Percentiles rank a stretch among this genome's conserved stretches.
These are phyloP conservation scores for Amanita fuliginea DNA, from an alignment of 768 basidiomycete genomes.

Conservation along the genomic window DNA sequence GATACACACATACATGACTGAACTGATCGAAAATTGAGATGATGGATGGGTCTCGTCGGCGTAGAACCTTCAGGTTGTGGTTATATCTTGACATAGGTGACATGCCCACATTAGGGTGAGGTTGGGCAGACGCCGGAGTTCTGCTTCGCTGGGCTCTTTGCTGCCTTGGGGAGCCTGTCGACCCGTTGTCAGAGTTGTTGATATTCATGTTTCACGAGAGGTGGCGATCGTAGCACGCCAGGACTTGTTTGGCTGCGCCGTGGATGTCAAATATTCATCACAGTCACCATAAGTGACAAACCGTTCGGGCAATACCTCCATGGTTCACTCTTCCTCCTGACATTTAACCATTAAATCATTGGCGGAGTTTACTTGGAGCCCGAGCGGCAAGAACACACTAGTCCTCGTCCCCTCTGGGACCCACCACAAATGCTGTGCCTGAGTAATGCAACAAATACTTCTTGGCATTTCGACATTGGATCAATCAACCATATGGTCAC, in stretches of 20 bases:
- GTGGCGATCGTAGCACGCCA: conserved; percentile 16
- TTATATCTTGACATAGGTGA: conserved; percentile 55
- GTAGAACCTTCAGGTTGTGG: conserved; percentile 72
- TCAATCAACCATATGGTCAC: no score
- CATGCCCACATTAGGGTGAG: conserved; percentile 35
- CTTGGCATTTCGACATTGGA: no score
- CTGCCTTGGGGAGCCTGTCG: conserved; percentile 3
- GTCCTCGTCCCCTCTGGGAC: no score
- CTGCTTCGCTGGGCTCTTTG: conserved; percentile 12
- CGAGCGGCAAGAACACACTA: no score
- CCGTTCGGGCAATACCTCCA: no score
- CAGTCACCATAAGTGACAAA: no score
- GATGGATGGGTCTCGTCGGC: conserved; percentile 71
- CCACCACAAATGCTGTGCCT: no score
- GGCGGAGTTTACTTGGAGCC: no score
- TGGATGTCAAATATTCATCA: not conserved
- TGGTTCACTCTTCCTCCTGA: no score
- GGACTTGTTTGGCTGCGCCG: conserved; percentile 4
- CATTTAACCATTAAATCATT: no score
- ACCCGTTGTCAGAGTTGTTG: not conserved
- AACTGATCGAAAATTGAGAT: conserved; percentile 78
- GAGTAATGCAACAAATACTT: no score
- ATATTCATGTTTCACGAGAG: conserved; percentile 12
- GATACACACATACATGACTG: conserved; percentile 78
- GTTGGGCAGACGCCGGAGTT: conserved; percentile 7